phyloP scores from a whole-genome alignment of 805 yeast genomes.

The Candida ficus region DNA sequence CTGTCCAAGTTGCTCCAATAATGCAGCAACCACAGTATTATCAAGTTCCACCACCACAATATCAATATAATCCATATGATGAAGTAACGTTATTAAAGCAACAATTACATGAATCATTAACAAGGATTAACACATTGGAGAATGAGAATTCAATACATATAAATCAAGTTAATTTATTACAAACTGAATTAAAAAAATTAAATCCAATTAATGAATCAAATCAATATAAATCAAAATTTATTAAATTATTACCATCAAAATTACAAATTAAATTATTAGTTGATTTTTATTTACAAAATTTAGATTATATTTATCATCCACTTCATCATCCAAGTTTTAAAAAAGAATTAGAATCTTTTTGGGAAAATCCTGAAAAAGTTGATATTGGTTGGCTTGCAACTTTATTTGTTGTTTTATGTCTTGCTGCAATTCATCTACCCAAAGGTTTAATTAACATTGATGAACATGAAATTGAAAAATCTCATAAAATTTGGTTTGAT shows the following conservation, averaged over 20 bases:
- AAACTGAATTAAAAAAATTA: conserved; percentile 8
- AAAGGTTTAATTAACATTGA: conserved; percentile 23
- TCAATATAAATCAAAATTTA: conserved; percentile 16
- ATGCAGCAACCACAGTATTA: too few relatives aligned
- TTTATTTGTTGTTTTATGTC: conserved; percentile 20
- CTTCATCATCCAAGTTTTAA: conserved; percentile 26
- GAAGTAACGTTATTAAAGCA: conserved; percentile 8
- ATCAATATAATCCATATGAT: background rate
- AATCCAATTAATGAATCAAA: conserved; percentile 3
- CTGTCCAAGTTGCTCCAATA: too few relatives aligned
- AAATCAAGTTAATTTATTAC: conserved; percentile 7
- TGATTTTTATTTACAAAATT: conserved; percentile 23
- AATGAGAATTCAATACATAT: conserved; percentile 11
- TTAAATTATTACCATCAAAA: conserved; percentile 20
- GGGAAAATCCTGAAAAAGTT: conserved; percentile 18
- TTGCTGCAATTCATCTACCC: conserved; percentile 26
- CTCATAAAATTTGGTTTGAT: conserved; percentile 25
- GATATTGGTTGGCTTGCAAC: conserved; percentile 24
- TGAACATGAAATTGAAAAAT: conserved; percentile 20
- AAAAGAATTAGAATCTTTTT: conserved; percentile 14
- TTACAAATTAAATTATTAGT: conserved; percentile 21
- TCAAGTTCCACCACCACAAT: background rate
- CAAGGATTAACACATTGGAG: conserved; percentile 15
- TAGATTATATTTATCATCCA: conserved; percentile 28
- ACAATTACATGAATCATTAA: conserved; percentile 13